phyloP scores from a whole-genome alignment of 345 rosid species.

The Tarenaya hassleriana region DNA sequence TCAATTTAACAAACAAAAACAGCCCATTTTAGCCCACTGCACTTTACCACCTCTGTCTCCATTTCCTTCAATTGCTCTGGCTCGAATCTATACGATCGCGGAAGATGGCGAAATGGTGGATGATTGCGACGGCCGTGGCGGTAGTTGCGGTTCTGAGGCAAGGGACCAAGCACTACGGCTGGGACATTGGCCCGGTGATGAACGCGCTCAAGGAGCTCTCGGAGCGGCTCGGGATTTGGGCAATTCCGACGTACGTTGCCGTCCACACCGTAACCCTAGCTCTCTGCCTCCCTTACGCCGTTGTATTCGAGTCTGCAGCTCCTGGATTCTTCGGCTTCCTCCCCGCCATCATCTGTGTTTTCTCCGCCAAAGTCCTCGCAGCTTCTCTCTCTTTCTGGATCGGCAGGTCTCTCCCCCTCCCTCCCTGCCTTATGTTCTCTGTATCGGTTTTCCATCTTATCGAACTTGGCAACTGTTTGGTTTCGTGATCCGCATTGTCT shows the following conservation, averaged over 20 bases:
- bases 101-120: constrained; percentile 59
- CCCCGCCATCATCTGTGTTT: constrained; percentile 71
- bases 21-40: too few species aligned
- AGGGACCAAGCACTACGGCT: constrained; percentile 37
- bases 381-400: constrained; percentile 89
- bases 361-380: constrained; percentile 71
- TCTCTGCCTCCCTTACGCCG: constrained; percentile 76
- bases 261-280: constrained; percentile 69
- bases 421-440: neutral
- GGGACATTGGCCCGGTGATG: constrained; percentile 53
- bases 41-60: too few species aligned
- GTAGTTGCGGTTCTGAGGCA: constrained; percentile 33
- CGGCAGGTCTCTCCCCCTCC: constrained; percentile 59
- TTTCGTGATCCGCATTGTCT: neutral
- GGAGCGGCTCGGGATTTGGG: constrained; percentile 72
- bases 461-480: too few species aligned
- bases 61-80: too few species aligned
- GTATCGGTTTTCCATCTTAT: too few species aligned
- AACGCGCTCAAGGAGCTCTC: constrained; percentile 45
- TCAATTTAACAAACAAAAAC: too few species aligned
- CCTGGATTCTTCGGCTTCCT: constrained; percentile 78
- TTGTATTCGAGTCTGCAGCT: constrained; percentile 90
- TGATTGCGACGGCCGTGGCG: constrained; percentile 33
- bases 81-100: too few species aligned
- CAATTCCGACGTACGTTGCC: constrained; percentile 75